A percentile compares a stretch with the other conserved stretches of the same genome.
Conservation (phyloP, 306 rosid species). For the Lotus japonicus region DNA sequence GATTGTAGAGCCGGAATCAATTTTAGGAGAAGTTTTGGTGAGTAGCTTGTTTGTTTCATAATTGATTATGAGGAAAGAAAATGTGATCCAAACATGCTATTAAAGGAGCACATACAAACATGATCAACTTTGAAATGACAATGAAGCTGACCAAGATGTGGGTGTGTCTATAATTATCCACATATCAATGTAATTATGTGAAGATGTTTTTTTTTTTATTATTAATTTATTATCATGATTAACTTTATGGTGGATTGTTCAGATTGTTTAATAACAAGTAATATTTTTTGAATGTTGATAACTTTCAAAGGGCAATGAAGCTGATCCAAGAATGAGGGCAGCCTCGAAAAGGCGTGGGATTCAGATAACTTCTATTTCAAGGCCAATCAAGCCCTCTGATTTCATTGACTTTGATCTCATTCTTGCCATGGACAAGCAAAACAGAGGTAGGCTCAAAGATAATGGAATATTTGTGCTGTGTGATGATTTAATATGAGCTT, state of each 20-base stretch:
- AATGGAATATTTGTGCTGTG: not conserved
- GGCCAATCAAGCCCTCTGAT: slow-evolving; percentile 79
- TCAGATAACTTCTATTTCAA: slow-evolving; percentile 67
- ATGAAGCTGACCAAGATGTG: no score
- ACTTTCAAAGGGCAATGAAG: slow-evolving; percentile 63
- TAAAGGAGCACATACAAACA: no score
- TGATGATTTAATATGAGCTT: not conserved
- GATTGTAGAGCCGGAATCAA: no score
- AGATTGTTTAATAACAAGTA: not conserved
- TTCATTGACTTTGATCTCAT: slow-evolving; percentile 78
- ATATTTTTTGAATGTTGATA: slow-evolving; percentile 7
- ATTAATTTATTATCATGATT: no score
- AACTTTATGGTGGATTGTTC: not conserved
- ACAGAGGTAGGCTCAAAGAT: slow-evolving; percentile 44
- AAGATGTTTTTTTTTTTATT: no score
- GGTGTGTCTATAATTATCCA: no score
- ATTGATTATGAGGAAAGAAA: no score
- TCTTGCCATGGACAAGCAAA: slow-evolving; percentile 88
- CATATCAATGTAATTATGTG: no score
- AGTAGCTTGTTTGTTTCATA: no score
- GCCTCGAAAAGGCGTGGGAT: slow-evolving; percentile 82
- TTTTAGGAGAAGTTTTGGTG: no score
- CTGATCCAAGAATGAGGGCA: slow-evolving; percentile 91
- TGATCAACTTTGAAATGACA: no score
- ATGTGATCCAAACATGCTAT: no score